A percentile compares a stretch with the other conserved stretches of the same genome.
These are phyloP conservation scores for Pseudozyma hubeiensis DNA, from an alignment of 1,284 basidiomycete species.

Conservation along the genomic window DNA sequence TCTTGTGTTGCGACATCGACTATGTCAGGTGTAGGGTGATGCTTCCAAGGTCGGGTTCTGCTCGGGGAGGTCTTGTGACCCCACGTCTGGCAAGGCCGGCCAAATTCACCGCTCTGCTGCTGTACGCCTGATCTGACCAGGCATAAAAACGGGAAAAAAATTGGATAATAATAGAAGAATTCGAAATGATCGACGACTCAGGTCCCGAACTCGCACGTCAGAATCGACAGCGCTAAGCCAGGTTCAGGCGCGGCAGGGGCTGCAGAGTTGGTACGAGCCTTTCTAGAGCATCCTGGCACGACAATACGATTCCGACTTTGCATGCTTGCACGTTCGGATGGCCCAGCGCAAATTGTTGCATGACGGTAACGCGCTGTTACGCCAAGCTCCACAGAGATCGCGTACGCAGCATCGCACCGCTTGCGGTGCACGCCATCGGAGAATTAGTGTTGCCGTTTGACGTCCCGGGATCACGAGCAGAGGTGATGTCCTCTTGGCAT, in stretches of 20 bases:
- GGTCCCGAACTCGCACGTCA: slow-evolving; percentile 28
- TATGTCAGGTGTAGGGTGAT: too few relatives aligned
- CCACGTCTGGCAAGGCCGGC: too few relatives aligned
- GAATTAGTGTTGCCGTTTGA: neutral
- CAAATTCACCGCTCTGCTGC: too few relatives aligned
- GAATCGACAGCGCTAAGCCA: neutral
- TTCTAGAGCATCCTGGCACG: slow-evolving; percentile 42
- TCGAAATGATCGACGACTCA: slow-evolving; percentile 47
- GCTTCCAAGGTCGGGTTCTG: too few relatives aligned
- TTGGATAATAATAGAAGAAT: slow-evolving; percentile 8
- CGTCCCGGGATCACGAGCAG: too few relatives aligned
- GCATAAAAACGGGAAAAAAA: neutral
- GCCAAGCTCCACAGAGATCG: neutral
- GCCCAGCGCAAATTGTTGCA: neutral
- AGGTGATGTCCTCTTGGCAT: too few relatives aligned
- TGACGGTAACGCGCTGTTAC: neutral
- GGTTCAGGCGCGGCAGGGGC: slow-evolving; percentile 21
- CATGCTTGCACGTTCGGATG: neutral
- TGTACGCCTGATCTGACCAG: neutral
- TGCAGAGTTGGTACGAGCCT: slow-evolving; percentile 11
- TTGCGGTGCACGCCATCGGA: neutral
- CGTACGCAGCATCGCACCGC: neutral
- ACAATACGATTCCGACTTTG: neutral
- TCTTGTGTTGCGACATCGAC: too few relatives aligned
- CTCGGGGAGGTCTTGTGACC: too few relatives aligned